phyloP scores from a whole-genome alignment of 805 yeast genomes.

The Kregervanrija pseudodelftensis region DNA sequence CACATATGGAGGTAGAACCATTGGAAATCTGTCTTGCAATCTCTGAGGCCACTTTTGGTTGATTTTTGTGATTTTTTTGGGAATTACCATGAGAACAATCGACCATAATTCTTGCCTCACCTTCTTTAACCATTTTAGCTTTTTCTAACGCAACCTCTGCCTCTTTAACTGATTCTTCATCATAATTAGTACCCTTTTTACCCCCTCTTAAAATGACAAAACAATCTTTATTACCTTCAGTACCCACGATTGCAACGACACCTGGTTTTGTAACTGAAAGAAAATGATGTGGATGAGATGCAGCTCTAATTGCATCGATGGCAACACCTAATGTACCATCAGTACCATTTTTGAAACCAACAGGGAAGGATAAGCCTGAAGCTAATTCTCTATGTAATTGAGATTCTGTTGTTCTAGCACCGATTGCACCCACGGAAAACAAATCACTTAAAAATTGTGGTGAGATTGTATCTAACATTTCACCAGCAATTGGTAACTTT shows the following conservation, averaged over 20 bases:
- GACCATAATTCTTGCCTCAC: slow-evolving; percentile 73
- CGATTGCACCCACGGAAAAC: slow-evolving; percentile 95
- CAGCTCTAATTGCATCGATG: slow-evolving; percentile 88
- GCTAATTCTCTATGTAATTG: slow-evolving; percentile 96
- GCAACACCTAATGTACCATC: slow-evolving; percentile 95
- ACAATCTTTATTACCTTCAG: slow-evolving; percentile 87
- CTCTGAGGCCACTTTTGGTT: slow-evolving; percentile 77
- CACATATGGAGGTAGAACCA: slow-evolving; percentile 77
- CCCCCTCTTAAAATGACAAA: slow-evolving; percentile 96
- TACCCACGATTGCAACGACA: slow-evolving; percentile 90
- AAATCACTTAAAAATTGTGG: slow-evolving; percentile 93
- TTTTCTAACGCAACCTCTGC: slow-evolving; percentile 56
- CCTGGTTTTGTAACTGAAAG: slow-evolving; percentile 94
- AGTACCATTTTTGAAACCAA: slow-evolving; percentile 97
- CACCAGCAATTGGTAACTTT: slow-evolving; percentile 88
- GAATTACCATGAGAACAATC: slow-evolving; percentile 98
- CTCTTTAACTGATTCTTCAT: slow-evolving; percentile 60
- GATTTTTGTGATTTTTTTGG: slow-evolving; percentile 82
- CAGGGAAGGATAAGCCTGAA: slow-evolving; percentile 94
- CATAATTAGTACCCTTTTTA: slow-evolving; percentile 85
- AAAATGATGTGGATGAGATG: slow-evolving; percentile 90
- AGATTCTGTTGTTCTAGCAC: slow-evolving; percentile 98
- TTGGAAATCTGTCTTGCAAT: slow-evolving; percentile 71
- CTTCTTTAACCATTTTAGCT: slow-evolving; percentile 29
- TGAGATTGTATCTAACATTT: slow-evolving; percentile 95